A percentile compares a stretch with the other conserved stretches of the same genome.
Evolutionary conservation across 768 basidiomycete species (phyloP).

Genomic region (Suillus paluster): DNA sequence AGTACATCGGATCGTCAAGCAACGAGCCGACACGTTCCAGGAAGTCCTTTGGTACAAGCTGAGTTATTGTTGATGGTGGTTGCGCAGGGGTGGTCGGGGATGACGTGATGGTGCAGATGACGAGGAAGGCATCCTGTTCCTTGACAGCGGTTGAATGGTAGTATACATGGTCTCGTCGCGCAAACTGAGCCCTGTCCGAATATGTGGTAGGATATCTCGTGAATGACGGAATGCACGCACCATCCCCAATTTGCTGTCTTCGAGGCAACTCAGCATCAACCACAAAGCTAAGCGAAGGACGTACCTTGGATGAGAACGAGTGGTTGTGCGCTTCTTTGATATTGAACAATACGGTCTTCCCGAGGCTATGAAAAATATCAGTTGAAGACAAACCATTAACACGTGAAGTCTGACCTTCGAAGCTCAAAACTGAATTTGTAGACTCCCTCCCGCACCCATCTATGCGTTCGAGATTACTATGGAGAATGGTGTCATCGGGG

Average conservation of each 20-base stretch:
- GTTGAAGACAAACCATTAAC: not conserved
- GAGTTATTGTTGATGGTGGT: conserved; percentile 47
- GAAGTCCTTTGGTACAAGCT: conserved; percentile 67
- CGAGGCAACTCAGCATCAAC: conserved; percentile 18
- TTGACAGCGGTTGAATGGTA: conserved; percentile 57
- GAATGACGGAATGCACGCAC: conserved; percentile 40
- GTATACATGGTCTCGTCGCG: conserved; percentile 71
- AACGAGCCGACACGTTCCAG: conserved; percentile 74
- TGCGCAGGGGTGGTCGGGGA: conserved; percentile 56
- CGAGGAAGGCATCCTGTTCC: conserved; percentile 69
- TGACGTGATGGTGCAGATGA: conserved; percentile 79
- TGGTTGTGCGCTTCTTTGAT: conserved; percentile 84
- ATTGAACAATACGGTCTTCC: conserved; percentile 60
- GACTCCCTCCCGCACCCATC: conserved; percentile 86
- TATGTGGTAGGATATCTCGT: conserved; percentile 5
- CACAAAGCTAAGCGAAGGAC: conserved; percentile 15
- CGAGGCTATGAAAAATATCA: conserved; percentile 26
- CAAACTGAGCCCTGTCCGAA: conserved; percentile 71
- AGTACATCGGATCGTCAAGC: conserved; percentile 82
- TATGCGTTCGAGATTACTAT: conserved; percentile 27
- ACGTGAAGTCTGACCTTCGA: conserved; percentile 52
- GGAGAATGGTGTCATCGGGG: conserved; percentile 2
- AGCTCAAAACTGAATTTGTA: conserved; percentile 88
- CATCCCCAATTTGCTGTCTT: conserved; percentile 91
- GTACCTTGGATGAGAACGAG: conserved; percentile 72